Evolutionary conservation across 2,329 filamentous ascomycete species (phyloP).

Genomic region (Aureobasidium sp.): DNA sequence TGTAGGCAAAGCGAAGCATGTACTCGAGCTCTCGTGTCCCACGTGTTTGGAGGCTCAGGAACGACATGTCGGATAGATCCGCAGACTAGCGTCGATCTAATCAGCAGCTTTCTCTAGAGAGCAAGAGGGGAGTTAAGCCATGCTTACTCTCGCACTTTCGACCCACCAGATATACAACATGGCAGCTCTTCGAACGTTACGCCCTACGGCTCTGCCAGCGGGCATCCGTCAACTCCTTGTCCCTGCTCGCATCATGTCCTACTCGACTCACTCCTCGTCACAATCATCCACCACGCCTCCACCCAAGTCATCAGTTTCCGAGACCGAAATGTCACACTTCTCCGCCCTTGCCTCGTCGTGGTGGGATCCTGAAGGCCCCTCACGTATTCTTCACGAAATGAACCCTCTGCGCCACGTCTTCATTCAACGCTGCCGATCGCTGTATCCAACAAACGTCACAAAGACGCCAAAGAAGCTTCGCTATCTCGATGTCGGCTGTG

Average conservation of each 20-base stretch:
- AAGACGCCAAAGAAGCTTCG: slow-evolving; percentile 42
- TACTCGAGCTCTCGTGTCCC: not conserved
- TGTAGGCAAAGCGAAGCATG: not conserved
- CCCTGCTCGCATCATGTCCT: not conserved
- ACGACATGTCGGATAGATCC: not conserved
- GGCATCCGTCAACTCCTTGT: slow-evolving; percentile 2
- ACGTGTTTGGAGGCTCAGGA: not conserved
- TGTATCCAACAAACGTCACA: slow-evolving; percentile 14
- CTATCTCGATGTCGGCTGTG: slow-evolving; percentile 91
- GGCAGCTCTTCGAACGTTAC: slow-evolving; percentile 11
- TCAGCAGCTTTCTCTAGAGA: slow-evolving; percentile 9
- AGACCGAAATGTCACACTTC: slow-evolving; percentile 89
- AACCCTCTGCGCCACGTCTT: slow-evolving; percentile 95
- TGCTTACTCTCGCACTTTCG: not conserved
- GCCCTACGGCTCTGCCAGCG: slow-evolving; percentile 8
- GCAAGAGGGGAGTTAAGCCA: too few relatives aligned
- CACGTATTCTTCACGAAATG: slow-evolving; percentile 91
- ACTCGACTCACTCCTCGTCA: slow-evolving; percentile 2
- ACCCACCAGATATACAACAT: not conserved
- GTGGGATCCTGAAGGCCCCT: slow-evolving; percentile 96
- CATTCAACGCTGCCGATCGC: slow-evolving; percentile 61
- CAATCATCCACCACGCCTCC: slow-evolving; percentile 9
- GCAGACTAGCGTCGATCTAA: not conserved
- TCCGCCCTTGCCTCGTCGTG: slow-evolving; percentile 85
- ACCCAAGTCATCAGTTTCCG: slow-evolving; percentile 62